phyloP scores from a whole-genome alignment of 352 stramenopile genomes.

The Phytophthora pluvialis region DNA sequence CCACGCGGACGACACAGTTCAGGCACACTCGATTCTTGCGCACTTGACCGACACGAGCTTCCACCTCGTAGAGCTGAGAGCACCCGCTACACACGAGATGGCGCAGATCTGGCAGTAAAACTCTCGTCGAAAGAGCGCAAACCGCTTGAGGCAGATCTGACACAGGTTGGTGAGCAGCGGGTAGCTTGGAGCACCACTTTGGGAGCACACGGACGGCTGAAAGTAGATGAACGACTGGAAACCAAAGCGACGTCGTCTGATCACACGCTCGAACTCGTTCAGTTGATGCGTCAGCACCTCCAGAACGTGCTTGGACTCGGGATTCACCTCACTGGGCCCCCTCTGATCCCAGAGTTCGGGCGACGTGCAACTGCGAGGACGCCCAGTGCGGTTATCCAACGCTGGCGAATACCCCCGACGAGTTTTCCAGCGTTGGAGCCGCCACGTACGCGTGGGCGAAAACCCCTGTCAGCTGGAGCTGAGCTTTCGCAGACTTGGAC shows the following conservation, averaged over 20 bases:
- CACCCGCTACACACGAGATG: constrained; percentile 51
- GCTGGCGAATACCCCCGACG: constrained; percentile 5
- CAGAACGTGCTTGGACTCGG: constrained; percentile 56
- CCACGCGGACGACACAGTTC: constrained; percentile 50
- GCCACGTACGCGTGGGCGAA: constrained; percentile 61
- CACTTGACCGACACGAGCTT: constrained; percentile 45
- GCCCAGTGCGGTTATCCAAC: constrained; percentile 10
- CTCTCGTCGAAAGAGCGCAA: constrained; percentile 46
- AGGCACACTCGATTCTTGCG: constrained; percentile 55
- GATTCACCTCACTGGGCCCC: constrained; percentile 40
- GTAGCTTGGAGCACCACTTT: constrained; percentile 11
- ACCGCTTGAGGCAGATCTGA: constrained; percentile 45
- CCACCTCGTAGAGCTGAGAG: constrained; percentile 53
- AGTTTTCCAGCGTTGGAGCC: constrained; percentile 15
- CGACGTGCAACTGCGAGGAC: constrained; percentile 16
- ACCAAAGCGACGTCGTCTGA: constrained; percentile 62
- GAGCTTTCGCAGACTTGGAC: neutral
- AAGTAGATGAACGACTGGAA: constrained; percentile 71
- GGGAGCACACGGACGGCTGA: constrained; percentile 32
- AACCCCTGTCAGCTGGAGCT: constrained; percentile 37
- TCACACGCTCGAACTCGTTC: constrained; percentile 57
- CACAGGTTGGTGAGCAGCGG: constrained; percentile 30
- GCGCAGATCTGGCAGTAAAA: constrained; percentile 61
- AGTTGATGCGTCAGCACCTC: constrained; percentile 49
- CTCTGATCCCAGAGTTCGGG: constrained; percentile 19